Evolutionary conservation across 345 rosid genomes (phyloP), one percentile per base, ranked within the genome.

Genomic region (Dovyalis caffra): DNA sequence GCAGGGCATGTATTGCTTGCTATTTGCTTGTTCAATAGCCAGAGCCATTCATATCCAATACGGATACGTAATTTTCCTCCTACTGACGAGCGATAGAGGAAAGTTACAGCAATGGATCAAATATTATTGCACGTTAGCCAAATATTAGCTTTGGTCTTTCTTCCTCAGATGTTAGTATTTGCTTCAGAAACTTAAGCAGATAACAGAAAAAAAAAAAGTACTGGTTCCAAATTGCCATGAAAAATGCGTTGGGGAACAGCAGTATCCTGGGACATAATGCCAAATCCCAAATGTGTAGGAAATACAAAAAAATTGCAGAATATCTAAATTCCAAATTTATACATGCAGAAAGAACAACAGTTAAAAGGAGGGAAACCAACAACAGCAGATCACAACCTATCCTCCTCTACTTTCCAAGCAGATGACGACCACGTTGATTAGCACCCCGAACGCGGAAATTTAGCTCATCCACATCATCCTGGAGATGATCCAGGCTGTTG

Each of bases 391-490:
- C 57, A 56, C 53, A 16, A 35, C 51, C 34, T 65, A 34, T 33
- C 51, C 1, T 18, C 88, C 8, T 21, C 88, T 90, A 95, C 87
- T 93, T 93, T 43, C 95, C 74, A 43, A 95, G 97, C 80, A 95
- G 81, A 67, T 78, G 88, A 8, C 88, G 93, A 56, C 85, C 88
- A 0, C 85, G 89, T 61, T 75, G 90, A 80, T 88, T 89, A 12
- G 97, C 94, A 57, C 85, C 86, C 57, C 76, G 75, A 8, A 93
- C 85, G 5, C 99, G 97, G 71, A 67, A 28, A 81, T 82, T 86
- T 25, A 93, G 85, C 83, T 78, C 94, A 23, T 93, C 96, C 14
- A 81, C 91, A 57, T 95, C 96, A 10, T 86, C 87, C 56, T 91
- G 72, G 34, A 89, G 68, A 81, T 79, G 87, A 76, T 86, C 87